Evolutionary conservation across 2,329 filamentous ascomycete genomes (phyloP).

Genomic region (Periconia sp.): DNA sequence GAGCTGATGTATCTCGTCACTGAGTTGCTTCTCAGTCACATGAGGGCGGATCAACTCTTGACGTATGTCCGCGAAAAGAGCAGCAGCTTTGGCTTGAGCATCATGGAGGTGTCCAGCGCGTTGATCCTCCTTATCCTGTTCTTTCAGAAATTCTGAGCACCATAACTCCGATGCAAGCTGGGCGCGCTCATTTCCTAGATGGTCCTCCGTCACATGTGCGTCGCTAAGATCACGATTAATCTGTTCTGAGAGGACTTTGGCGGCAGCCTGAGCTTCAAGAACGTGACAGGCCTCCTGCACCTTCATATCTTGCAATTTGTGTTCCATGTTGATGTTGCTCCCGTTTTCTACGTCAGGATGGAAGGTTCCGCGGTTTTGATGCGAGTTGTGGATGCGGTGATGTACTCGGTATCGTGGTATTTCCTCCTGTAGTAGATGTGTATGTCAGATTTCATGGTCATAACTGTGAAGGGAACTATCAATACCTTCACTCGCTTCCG

Average conservation of each 20-base stretch:
- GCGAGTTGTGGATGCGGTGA: no score
- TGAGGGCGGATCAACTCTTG: constrained; percentile 50
- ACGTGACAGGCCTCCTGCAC: neutral
- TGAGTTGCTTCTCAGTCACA: constrained; percentile 51
- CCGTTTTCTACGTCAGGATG: no score
- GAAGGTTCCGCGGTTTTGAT: no score
- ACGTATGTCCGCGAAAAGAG: constrained; percentile 53
- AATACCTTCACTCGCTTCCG: no score
- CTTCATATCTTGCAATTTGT: neutral
- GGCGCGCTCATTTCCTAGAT: neutral
- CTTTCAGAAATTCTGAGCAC: neutral
- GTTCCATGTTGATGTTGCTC: neutral
- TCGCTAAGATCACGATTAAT: neutral
- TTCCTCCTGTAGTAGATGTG: no score
- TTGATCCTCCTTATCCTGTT: constrained; percentile 1
- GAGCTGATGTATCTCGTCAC: constrained; percentile 51
- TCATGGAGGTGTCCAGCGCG: constrained; percentile 38
- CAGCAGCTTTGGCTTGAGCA: constrained; percentile 51
- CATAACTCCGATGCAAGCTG: neutral
- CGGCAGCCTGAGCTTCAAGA: neutral
- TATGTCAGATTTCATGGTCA: no score
- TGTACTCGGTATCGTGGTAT: no score
- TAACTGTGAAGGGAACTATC: no score
- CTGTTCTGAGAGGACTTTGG: neutral
- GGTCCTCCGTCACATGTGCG: neutral